Evolutionary conservation across 116 monocot genomes (phyloP), one percentile per base, ranked within the genome.

Genomic region (Zostera marina): DNA sequence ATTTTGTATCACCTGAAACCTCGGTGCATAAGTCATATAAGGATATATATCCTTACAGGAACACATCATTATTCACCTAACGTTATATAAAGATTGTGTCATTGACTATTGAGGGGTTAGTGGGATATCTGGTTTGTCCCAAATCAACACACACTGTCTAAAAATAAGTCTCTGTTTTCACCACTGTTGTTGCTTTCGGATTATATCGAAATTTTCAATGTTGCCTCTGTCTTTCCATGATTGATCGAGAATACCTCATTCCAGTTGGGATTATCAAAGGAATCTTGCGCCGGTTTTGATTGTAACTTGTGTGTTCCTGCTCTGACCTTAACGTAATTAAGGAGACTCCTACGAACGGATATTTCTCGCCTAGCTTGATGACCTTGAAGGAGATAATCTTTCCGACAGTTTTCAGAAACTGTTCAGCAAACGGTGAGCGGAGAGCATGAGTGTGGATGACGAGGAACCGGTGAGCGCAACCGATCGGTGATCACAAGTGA

Each of bases 21-120:
- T n/a, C n/a, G n/a, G n/a, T n/a, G n/a, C n/a, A n/a, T n/a, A n/a
- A n/a, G n/a, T n/a, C n/a, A n/a, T n/a, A n/a, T n/a, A n/a, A n/a
- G n/a, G n/a, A n/a, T n/a, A n/a, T n/a, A n/a, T n/a, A n/a, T n/a
- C n/a, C n/a, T n/a, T n/a, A n/a, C n/a, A n/a, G n/a, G n/a, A n/a
- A n/a, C n/a, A n/a, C n/a, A n/a, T n/a, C n/a, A n/a, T n/a, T n/a
- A n/a, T n/a, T n/a, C n/a, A n/a, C n/a, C n/a, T n/a, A n/a, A n/a
- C n/a, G n/a, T n/a, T n/a, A n/a, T n/a, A n/a, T n/a, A n/a, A n/a
- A n/a, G n/a, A n/a, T n/a, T n/a, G n/a, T n/a, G n/a, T n/a, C n/a
- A n/a, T n/a, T n/a, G n/a, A 94, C 88, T 88, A 94, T 66, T 94
- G 94, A 52, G 94, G 85, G 19, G 94, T 88, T 16, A 94, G 74